These are phyloP conservation scores for Dimargaris cristalligena DNA, from an alignment of 192 early-diverging fungal species.

Conservation along the genomic window DNA sequence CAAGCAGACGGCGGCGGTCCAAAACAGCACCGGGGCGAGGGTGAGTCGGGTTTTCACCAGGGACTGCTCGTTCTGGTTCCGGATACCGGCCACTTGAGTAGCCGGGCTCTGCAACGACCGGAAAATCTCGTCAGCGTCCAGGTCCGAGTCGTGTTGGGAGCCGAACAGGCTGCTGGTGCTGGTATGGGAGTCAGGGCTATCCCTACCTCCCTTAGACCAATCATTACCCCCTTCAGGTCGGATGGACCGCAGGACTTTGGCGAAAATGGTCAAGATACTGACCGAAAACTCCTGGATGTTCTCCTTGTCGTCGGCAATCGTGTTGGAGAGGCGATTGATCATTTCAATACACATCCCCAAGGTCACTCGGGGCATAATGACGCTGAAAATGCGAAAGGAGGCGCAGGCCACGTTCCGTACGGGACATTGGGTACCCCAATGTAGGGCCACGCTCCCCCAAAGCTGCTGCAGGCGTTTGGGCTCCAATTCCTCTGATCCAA, in stretches of 20 bases:
- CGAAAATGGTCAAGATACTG: slow-evolving; percentile 11
- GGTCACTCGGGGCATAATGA: slow-evolving; percentile 49
- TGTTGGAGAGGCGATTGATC: slow-evolving; percentile 53
- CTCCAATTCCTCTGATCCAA: slow-evolving; percentile 9
- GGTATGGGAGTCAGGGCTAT: too few species aligned
- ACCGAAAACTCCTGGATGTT: slow-evolving; percentile 69
- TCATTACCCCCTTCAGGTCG: not conserved
- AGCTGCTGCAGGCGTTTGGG: slow-evolving; percentile 28
- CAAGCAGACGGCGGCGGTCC: not conserved
- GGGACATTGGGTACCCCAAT: slow-evolving; percentile 69
- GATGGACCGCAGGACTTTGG: not conserved
- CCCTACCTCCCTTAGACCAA: too few species aligned
- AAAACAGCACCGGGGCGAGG: slow-evolving; percentile 4
- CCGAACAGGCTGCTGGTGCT: not conserved
- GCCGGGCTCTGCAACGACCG: not conserved
- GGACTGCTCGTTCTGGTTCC: not conserved
- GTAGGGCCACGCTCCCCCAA: slow-evolving; percentile 67
- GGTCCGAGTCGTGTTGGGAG: not conserved
- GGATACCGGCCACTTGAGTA: too few species aligned
- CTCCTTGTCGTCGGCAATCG: slow-evolving; percentile 50
- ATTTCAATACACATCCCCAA: slow-evolving; percentile 61
- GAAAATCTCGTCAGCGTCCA: not conserved
- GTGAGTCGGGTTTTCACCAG: not conserved
- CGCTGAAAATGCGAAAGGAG: slow-evolving; percentile 69
- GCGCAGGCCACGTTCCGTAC: slow-evolving; percentile 76